Evolutionary conservation across 305 asterid genomes (phyloP).

Genomic region (Fraxinus velutina): DNA sequence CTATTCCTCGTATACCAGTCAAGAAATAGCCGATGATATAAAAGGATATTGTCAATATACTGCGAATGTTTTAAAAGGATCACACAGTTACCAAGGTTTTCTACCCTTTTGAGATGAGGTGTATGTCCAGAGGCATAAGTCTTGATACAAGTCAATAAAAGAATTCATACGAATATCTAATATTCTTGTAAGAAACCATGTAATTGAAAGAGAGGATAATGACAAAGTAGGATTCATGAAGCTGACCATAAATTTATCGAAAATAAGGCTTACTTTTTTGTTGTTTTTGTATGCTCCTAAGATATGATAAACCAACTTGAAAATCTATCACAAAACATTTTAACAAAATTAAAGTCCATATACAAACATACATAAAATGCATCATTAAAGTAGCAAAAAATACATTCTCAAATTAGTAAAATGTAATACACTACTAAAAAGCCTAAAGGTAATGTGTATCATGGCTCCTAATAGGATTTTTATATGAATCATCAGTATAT

Average conservation of each 20-base stretch:
- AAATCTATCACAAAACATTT: background rate
- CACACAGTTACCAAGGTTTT: background rate
- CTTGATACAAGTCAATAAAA: background rate
- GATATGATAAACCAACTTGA: background rate
- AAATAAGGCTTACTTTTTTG: background rate
- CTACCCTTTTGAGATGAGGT: background rate
- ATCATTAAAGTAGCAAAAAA: background rate
- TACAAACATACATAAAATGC: background rate
- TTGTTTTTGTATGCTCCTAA: background rate
- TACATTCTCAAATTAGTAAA: background rate
- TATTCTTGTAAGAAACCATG: background rate
- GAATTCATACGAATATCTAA: background rate
- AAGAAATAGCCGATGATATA: background rate
- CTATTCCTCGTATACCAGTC: background rate
- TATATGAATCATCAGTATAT: background rate
- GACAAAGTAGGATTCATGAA: background rate
- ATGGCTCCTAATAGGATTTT: background rate
- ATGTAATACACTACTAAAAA: background rate
- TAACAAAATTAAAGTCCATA: background rate
- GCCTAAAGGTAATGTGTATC: background rate
- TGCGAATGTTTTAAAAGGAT: background rate
- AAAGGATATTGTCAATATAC: background rate
- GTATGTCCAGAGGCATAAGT: background rate
- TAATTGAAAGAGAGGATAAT: background rate
- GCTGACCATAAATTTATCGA: background rate